Base-by-base conservation (phyloP, 345 rosid species). In the Pelargonium nanum region DNA sequence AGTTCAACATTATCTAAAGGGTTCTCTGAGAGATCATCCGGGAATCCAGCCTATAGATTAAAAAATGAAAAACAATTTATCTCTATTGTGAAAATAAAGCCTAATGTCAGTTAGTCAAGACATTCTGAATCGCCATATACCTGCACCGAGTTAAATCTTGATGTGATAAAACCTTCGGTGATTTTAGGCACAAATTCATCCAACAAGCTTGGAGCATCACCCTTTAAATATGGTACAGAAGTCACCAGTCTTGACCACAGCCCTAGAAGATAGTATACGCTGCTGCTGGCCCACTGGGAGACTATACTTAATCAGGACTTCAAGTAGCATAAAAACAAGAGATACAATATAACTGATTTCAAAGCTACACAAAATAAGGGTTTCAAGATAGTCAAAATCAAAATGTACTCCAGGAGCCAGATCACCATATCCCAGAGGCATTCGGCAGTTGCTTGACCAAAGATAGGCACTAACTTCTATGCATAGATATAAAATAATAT, bases 111-210 rank as follows among this genome's bases (percentile, higher is more conserved):
- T 62, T 44, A 22, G 34, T 23, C 51, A 22, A 20, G 22, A 59
- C 55, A 75, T 55, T 58, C 63, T 20, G n/a, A 57, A 23, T 45
- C 26, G 62, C 53, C 26, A 59, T 63, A 59, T 63, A 90, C 99
- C 99, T 94, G 96, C 54, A 86, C 86, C 22, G 99, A 90, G 71
- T 94, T 81, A 75, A 94, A 89, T 65, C 99, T 86, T 67, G 99
- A 94, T 34, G 86, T 79, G 63, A 94, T 88, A 74, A 94, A 94
- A 51, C 93, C 94, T 71, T 94, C 99, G 0, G 95, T 86, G 65
- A 94, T 94, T 78, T 90, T 93, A 55, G 99, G 99, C 64, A 93
- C 97, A 76, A 87, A 93, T 77, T 88, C 96, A 70, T 93, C 99
- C 57, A 93, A 86, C 77, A 89, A 77, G 78, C 99, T 84, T 60